Percentiles rank a stretch among this genome's conserved stretches.
phyloP scores from a whole-genome alignment of 371 early-diverging fungal species.

The Zopfochytrium polystomum region DNA sequence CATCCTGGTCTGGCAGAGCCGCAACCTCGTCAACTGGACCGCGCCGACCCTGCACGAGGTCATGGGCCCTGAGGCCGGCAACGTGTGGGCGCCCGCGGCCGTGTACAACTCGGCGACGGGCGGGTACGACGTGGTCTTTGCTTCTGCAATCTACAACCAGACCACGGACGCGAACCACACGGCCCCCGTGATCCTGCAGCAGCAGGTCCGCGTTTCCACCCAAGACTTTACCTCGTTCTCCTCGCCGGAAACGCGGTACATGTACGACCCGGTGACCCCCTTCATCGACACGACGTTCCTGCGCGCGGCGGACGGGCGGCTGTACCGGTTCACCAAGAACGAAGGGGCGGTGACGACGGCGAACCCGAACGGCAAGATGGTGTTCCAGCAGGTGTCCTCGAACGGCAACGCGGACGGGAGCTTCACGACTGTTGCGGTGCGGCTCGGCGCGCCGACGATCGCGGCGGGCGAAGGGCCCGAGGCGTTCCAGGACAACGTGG shows the following conservation, averaged over 20 bases:
- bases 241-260: background rate
- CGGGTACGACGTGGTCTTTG: background rate
- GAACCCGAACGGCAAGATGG: conserved; percentile 1
- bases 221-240: background rate
- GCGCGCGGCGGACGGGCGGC: background rate
- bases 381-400: background rate
- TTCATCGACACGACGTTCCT: background rate
- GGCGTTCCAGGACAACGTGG: background rate
- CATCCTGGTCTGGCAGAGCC: conserved; percentile 1
- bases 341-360: background rate
- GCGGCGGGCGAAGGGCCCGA: background rate
- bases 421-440: background rate
- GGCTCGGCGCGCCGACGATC: background rate
- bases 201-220: background rate
- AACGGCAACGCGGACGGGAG: background rate
- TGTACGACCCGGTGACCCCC: background rate
- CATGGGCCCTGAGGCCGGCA: background rate
- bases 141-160: background rate
- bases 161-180: background rate
- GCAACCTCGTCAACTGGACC: background rate
- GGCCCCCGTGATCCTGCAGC: background rate
- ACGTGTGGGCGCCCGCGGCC: background rate
- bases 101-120: background rate
- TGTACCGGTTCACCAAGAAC: background rate
- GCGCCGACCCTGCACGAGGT: background rate